Evolutionary conservation across 1,284 basidiomycete species (phyloP), one percentile per base, ranked within the genome.

Genomic region (Uromyces viciae-fabae): DNA sequence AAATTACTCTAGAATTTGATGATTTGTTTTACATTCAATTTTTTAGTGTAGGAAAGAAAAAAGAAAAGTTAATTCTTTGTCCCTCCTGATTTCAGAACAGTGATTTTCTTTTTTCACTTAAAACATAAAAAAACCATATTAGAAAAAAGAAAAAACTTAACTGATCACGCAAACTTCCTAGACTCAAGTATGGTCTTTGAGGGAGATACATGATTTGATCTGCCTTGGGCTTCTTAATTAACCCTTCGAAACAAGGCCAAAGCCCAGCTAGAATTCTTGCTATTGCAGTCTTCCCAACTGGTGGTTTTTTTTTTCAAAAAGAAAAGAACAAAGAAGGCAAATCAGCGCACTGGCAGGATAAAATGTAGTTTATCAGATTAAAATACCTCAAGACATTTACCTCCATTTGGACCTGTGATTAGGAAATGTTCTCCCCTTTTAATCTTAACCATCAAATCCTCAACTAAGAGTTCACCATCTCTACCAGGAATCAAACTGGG

Each of bases 161-260:
- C 89, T 98, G 95, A 84, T 97, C 94, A 9, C 95, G 88, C 56
- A 98, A 87, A 82, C 91, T 92, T 4, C 95, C 95, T 0, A 91
- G 89, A 60, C 92, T 92, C 88, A 97, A 92, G 86, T 98, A 98
- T 31, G 94, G 91, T 49, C 94, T 88, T 87, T 98, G 96, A 3
- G 95, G 96, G 0, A 99, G 89, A 83, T 97, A 93, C 85, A 97
- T 92, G 76, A 97, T 89, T 7, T 90, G 90, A 62, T 85, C 85
- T 73, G 88, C 86, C 81, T 89, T 87, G 84, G 79, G 90, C 85
- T 83, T 85, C 14, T 82, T 83, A 33, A 87, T 82, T 52, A 84
- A 82, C 28, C 88, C 86, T 80, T 86, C 85, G 83, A 88, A 86
- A 84, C 91, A 84, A 85, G 90, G 83, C 95, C 95, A 99, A 2